phyloP scores from a whole-genome alignment of 2,329 filamentous ascomycete species.

The Aspergillus sp. region DNA sequence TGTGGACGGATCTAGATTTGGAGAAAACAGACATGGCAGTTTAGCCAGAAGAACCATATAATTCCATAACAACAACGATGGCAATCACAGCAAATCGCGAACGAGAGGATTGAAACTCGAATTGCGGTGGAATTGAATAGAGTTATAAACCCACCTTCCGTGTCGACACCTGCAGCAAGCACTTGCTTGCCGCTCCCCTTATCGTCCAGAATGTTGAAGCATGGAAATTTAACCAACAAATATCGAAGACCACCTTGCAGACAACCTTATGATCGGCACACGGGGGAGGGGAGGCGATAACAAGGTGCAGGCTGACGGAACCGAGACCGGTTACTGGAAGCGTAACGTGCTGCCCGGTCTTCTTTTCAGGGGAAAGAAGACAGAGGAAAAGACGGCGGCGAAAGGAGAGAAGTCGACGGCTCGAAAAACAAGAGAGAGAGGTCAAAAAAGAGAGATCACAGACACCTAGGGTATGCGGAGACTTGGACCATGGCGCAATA shows the following conservation, averaged over 20 bases:
- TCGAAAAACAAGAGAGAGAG: background rate
- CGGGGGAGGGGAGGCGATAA: slow-evolving; percentile 5
- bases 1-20: slow-evolving; percentile 34
- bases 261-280: slow-evolving; percentile 19
- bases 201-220: slow-evolving; percentile 42
- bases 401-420: background rate
- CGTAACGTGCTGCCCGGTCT: slow-evolving; percentile 3
- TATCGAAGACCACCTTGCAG: slow-evolving; percentile 23
- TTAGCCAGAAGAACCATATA: background rate
- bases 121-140: no score
- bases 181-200: slow-evolving; percentile 43
- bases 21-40: slow-evolving; percentile 7
- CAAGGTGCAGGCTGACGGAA: slow-evolving; percentile 4
- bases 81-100: no score
- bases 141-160: slow-evolving; percentile 31
- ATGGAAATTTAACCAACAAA: slow-evolving; percentile 35
- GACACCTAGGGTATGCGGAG: slow-evolving; percentile 23
- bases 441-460: slow-evolving; percentile 20
- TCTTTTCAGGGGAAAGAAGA: slow-evolving; percentile 8
- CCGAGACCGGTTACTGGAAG: background rate
- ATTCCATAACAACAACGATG: slow-evolving; percentile 11
- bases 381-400: slow-evolving; percentile 2
- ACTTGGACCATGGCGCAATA: slow-evolving; percentile 30
- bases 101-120: no score
- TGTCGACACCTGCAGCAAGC: slow-evolving; percentile 45